These are phyloP conservation scores for Pestalotiopsis sp. DNA, from an alignment of 2,329 filamentous ascomycete genomes.

Conservation along the genomic window DNA sequence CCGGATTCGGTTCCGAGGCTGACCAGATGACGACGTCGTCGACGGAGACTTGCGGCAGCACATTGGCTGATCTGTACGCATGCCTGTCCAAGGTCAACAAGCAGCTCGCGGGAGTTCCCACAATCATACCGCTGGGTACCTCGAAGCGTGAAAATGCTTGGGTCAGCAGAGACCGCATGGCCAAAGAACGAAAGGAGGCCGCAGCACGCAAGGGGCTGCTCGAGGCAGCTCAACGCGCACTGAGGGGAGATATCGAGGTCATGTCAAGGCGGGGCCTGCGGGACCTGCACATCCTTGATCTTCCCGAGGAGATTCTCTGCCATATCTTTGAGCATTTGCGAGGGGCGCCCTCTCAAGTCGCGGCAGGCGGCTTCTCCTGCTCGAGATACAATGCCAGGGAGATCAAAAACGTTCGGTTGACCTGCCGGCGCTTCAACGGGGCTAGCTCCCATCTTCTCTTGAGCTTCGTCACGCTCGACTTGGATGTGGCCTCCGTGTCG, in stretches of 20 bases:
- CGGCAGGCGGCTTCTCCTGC: neutral
- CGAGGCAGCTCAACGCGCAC: neutral
- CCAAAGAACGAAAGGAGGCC: neutral
- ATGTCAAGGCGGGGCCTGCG: neutral
- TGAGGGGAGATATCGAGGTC: neutral
- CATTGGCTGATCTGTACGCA: neutral
- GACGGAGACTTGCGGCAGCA: neutral
- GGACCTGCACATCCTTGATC: neutral
- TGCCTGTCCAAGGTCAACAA: neutral
- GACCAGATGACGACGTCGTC: neutral
- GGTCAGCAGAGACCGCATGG: neutral
- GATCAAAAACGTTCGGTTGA: slow-evolving; percentile 19
- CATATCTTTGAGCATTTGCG: slow-evolving; percentile 1
- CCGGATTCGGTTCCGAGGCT: neutral
- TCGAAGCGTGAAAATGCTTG: neutral
- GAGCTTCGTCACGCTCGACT: slow-evolving; percentile 10
- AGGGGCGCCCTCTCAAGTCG: neutral
- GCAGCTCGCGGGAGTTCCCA: neutral
- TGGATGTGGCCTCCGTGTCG: slow-evolving; percentile 17
- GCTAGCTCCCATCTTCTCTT: slow-evolving; percentile 23
- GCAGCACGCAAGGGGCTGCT: neutral
- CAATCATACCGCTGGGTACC: neutral
- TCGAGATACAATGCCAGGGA: neutral
- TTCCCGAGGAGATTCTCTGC: neutral
- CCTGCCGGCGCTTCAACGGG: slow-evolving; percentile 19